Conservation (phyloP, 192 early-diverging fungal species). For the Radiomyces spectabilis region DNA sequence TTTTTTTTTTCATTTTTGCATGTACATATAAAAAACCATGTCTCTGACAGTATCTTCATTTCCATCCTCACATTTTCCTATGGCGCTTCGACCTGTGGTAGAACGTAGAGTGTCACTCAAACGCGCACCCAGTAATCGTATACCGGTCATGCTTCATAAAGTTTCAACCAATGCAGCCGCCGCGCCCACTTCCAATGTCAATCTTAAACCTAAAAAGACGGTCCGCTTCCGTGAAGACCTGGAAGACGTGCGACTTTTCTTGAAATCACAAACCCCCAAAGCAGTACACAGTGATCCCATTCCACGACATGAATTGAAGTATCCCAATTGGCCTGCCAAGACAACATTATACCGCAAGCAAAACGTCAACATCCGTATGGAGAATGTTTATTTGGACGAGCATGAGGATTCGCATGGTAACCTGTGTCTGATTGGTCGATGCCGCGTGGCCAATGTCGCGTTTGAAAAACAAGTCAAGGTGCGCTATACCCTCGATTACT, state of each 20-base stretch:
- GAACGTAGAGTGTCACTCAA: too few relatives aligned
- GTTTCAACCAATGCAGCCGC: too few relatives aligned
- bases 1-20: too few relatives aligned
- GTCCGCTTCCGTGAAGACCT: slow-evolving; percentile 66
- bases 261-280: slow-evolving; percentile 57
- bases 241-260: slow-evolving; percentile 64
- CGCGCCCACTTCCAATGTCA: too few relatives aligned
- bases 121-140: too few relatives aligned
- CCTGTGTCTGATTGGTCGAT: slow-evolving; percentile 33
- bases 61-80: too few relatives aligned
- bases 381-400: slow-evolving; percentile 36
- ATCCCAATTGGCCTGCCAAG: slow-evolving; percentile 31
- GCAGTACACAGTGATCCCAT: slow-evolving; percentile 33
- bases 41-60: too few relatives aligned
- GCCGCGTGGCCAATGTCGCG: slow-evolving; percentile 80
- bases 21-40: too few relatives aligned
- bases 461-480: slow-evolving; percentile 79
- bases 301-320: slow-evolving; percentile 10
- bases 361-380: slow-evolving; percentile 32
- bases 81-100: too few relatives aligned
- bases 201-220: too few relatives aligned
- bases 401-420: slow-evolving; percentile 6
- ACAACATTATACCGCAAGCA: slow-evolving; percentile 20
- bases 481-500: slow-evolving; percentile 76
- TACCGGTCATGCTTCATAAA: too few relatives aligned